Evolutionary conservation across 768 basidiomycete species (phyloP), one percentile per base, ranked within the genome.

Genomic region (Pleurotus tuoliensis): DNA sequence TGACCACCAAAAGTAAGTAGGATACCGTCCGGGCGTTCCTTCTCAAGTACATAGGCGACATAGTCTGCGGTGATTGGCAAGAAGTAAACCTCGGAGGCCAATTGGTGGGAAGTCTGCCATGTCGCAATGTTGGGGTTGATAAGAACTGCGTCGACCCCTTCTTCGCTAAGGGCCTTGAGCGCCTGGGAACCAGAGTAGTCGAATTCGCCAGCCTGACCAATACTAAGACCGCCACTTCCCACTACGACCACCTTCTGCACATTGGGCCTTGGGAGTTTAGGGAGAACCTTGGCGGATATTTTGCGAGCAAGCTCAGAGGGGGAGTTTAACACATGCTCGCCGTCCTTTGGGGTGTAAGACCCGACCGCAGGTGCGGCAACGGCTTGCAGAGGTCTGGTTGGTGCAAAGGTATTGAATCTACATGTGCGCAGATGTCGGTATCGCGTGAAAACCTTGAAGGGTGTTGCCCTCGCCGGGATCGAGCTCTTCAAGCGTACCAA

Each of bases 71-170:
- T 98, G 65, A 99, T 84, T 47, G 97, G 97, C 37, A 99, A 74
- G 76, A 98, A 99, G 76, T 98, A 99, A 63, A 98, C 94, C 69
- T 98, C 92, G 1, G 89, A 89, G 25, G 97, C 97, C 61, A 99
- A 80, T 70, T 98, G 87, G 69, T 99, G 97, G 6, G 95, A 98
- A 1, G 97, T 98, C 74, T 99, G 97, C 89, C 96, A 98, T 27
- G 97, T 98, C 43, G 97, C 96, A 61, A 98, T 98, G 69, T 99
- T 98, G 47, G 97, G 97, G 72, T 98, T 99, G 71, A 99, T 93
- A 61, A 99, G 86, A 60, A 99, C 87, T 30, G 94, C 92, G 56
- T 90, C 82, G 51, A 99, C 87, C 53, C 95, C 95, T 70, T 95
- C 93, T 71, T 99, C 97, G 63, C 88, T 85, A 52, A 99, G 86